These are phyloP conservation scores for Macrolepiota fuliginosa DNA, from an alignment of 768 basidiomycete genomes.

Conservation along the genomic window DNA sequence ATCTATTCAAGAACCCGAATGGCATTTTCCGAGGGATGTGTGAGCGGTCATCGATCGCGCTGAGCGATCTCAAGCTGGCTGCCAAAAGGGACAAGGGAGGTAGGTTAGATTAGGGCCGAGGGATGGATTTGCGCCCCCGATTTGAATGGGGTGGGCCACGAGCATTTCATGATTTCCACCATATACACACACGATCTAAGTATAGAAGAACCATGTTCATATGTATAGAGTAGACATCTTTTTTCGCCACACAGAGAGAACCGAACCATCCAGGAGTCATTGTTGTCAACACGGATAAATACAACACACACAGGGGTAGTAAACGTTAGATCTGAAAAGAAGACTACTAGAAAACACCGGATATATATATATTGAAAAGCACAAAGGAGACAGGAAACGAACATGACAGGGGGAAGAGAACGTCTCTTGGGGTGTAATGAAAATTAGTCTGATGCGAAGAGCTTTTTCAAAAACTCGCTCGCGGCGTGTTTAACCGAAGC, in stretches of 20 bases:
- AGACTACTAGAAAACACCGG: neutral
- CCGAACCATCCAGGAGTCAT: slow-evolving; percentile 9
- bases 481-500: slow-evolving; percentile 63
- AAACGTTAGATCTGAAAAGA: neutral
- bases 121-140: neutral
- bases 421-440: neutral
- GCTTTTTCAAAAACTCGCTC: slow-evolving; percentile 68
- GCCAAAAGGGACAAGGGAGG: neutral
- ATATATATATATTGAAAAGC: slow-evolving; percentile 9
- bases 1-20: slow-evolving; percentile 51
- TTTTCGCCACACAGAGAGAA: neutral
- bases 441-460: slow-evolving; percentile 14
- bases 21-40: slow-evolving; percentile 89
- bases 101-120: neutral
- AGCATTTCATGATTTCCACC: neutral
- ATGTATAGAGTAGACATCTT: neutral
- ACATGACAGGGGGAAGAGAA: neutral
- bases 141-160: neutral
- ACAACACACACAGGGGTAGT: slow-evolving; percentile 8
- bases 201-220: neutral
- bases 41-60: slow-evolving; percentile 71
- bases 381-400: neutral
- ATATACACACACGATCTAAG: neutral
- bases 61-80: slow-evolving; percentile 61
- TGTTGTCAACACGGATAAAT: slow-evolving; percentile 5